These are phyloP conservation scores for Microsporum canis DNA, from an alignment of 2,329 filamentous ascomycete species.

Conservation along the genomic window DNA sequence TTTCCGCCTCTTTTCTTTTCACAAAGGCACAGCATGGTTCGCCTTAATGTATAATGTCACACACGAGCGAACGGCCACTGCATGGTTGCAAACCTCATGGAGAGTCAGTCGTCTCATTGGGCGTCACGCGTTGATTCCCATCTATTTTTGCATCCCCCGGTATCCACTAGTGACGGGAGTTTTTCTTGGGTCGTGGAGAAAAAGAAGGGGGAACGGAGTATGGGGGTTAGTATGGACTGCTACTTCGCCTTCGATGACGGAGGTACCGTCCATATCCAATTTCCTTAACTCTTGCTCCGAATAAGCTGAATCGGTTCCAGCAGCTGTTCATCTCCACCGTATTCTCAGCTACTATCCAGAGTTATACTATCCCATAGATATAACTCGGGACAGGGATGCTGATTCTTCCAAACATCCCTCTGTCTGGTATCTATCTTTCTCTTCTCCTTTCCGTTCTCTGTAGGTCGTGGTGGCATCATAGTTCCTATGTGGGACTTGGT, in stretches of 20 bases:
- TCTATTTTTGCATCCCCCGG: neutral
- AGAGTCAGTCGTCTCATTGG: neutral
- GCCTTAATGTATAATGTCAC: neutral
- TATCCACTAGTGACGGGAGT: neutral
- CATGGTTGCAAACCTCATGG: neutral
- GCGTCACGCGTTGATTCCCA: neutral
- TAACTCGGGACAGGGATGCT: neutral
- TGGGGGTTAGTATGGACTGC: neutral
- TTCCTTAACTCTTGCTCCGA: neutral
- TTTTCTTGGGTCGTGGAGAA: neutral
- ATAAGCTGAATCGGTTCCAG: neutral
- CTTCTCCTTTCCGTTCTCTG: neutral
- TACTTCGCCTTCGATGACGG: neutral
- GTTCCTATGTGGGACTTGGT: neutral
- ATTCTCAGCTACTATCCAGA: neutral
- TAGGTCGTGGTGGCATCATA: neutral
- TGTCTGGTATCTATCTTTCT: neutral
- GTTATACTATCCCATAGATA: no score
- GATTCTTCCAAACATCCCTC: neutral
- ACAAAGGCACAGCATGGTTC: neutral
- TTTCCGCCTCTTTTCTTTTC: neutral
- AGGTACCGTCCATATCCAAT: neutral
- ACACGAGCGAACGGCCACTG: neutral
- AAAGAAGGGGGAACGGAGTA: neutral
- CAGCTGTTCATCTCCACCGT: neutral